These are phyloP conservation scores for Pelargonium nanum DNA, from an alignment of 345 rosid species.

Conservation along the genomic window DNA sequence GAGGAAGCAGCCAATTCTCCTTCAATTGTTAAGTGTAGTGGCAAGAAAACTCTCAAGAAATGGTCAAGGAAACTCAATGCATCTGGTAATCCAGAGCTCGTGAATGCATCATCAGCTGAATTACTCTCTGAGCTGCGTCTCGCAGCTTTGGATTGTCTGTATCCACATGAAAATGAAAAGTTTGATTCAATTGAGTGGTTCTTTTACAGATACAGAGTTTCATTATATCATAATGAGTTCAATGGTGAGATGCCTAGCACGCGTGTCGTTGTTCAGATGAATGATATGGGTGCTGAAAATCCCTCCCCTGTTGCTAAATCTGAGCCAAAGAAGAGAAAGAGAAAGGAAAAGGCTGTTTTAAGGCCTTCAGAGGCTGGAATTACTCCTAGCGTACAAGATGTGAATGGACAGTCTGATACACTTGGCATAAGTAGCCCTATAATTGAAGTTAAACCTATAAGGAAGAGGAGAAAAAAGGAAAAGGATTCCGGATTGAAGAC, in stretches of 20 bases:
- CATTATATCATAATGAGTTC: conserved; percentile 48
- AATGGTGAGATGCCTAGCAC: conserved; percentile 47
- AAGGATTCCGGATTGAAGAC: neutral
- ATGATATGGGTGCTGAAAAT: conserved; percentile 8
- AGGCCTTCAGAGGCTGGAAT: neutral
- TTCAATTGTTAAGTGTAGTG: conserved; percentile 34
- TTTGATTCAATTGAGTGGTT: conserved; percentile 51
- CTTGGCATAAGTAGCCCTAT: neutral
- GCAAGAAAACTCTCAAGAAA: conserved; percentile 45
- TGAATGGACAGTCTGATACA: neutral
- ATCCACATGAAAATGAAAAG: conserved; percentile 31
- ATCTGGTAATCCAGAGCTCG: conserved; percentile 30
- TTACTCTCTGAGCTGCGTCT: conserved; percentile 46
- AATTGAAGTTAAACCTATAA: neutral
- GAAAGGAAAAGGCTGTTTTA: conserved; percentile 13
- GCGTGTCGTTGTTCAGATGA: conserved; percentile 29
- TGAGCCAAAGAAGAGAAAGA: conserved; percentile 17
- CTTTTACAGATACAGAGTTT: conserved; percentile 74
- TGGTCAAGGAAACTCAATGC: conserved; percentile 44
- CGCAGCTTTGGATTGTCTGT: conserved; percentile 41
- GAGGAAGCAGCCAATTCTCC: conserved; percentile 37
- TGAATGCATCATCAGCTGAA: conserved; percentile 34
- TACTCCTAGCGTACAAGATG: neutral
- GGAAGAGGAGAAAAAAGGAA: conserved; percentile 1
- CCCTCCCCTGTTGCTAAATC: conserved; percentile 5